A percentile compares a stretch with the other conserved stretches of the same genome.
phyloP scores from a whole-genome alignment of 192 early-diverging fungal genomes.

The Phycomyces nitens region DNA sequence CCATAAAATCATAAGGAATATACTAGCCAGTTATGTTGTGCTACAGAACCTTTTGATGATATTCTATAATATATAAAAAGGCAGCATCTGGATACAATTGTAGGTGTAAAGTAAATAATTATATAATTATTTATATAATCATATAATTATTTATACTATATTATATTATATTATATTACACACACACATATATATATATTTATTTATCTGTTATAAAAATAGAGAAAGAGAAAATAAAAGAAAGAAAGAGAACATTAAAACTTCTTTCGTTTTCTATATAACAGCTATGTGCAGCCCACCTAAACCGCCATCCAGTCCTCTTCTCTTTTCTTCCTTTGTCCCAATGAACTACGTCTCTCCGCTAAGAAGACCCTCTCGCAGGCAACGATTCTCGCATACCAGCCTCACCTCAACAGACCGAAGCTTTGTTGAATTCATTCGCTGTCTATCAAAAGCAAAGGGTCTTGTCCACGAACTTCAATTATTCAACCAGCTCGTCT shows the following conservation, averaged over 20 bases:
- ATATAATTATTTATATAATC: too few species aligned
- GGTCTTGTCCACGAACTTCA: constrained; percentile 16
- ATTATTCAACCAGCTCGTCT: constrained; percentile 10
- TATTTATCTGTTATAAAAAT: background rate
- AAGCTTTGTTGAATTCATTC: constrained; percentile 23
- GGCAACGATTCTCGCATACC: background rate
- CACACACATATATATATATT: too few species aligned
- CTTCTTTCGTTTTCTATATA: background rate
- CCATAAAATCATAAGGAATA: too few species aligned
- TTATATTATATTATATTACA: too few species aligned
- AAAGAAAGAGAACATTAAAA: background rate
- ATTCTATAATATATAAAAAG: too few species aligned
- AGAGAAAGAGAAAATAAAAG: background rate
- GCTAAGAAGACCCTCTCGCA: background rate
- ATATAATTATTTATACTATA: too few species aligned
- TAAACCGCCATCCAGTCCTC: background rate
- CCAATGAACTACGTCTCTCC: background rate
- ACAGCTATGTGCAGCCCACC: constrained; percentile 1
- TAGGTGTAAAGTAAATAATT: too few species aligned
- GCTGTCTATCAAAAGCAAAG: constrained; percentile 24
- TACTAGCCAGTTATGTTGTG: too few species aligned
- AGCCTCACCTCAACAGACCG: background rate
- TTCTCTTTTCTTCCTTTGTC: background rate
- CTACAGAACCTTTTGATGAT: too few species aligned
- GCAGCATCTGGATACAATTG: too few species aligned